Base-by-base conservation (phyloP, 495 filamentous ascomycete genomes). In the Sordaria brevicollis region DNA sequence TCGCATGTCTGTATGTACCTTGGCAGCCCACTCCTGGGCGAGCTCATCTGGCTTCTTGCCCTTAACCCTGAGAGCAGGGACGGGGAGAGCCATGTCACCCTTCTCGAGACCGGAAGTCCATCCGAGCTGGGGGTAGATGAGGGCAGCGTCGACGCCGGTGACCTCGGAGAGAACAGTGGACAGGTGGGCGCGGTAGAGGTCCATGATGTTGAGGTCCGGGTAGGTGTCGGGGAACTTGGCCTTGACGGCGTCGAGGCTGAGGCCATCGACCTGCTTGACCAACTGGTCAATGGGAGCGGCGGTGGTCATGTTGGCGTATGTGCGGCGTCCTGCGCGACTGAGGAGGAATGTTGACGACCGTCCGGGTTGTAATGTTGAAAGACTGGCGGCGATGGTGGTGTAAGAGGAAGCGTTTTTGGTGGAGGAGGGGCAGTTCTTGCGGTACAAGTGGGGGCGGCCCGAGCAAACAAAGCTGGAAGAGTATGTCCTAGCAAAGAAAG, bases 21-120 rank as follows among this genome's bases (percentile, higher is more conserved):
- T 91, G 67, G 85, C 85, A 17, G 84, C 87, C 84, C 93, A 89
- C 73, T 96, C 90, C 69, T 83, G 79, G 54, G 86, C 88, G 33
- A 93, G 83, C 74, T 91, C 91, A 57, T 86, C 80, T 10, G 92
- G 92, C 74, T 94, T 96, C 81, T 88, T 89, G 68, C 91, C 89
- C 81, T 95, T 94, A 70, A 96, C 83, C 66, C 91, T 86, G 67
- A 97, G 83, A 13, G 93, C 86, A 8, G 94, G 90, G 36, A 92
- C 89, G 66, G 94, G 88, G 38, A 97, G 82, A 62, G 90, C 83
- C 72, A 98, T 81, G 77, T 98, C 94, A 71, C 94, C 94, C 85
- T 96, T 96, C 69, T 97, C 94, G 34, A 96, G 82, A 65, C 88
- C 88, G 71, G 86, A 84, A 15, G 94, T 97, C 93, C 92, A 97